Base-by-base conservation (phyloP, 225 moss, liverwort and hornwort genomes). In the Pseudisothecium myosuroides region DNA sequence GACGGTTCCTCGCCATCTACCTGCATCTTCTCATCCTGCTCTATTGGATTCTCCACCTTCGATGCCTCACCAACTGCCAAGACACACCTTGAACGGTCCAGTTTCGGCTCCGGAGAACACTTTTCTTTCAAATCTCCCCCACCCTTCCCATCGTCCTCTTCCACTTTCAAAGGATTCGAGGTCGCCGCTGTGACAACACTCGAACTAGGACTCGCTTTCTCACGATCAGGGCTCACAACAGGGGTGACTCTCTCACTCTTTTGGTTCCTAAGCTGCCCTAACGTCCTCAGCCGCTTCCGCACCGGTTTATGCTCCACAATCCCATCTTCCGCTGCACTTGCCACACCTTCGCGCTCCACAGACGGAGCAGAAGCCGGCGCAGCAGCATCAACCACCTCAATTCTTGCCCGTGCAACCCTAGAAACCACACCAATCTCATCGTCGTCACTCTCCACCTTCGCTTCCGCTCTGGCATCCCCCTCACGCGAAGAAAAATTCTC, bases 271-370 rank as follows among this genome's bases (percentile, higher is more conserved):
- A 98, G 93, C 90, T 98, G 96, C 86, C 96, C 96, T 74, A 98
- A 92, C 12, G 98, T 98, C 72, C 96, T 93, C 83, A 98, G 92
- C 85, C 98, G 95, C 91, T 96, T 96, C 16, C 95, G 98, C 62
- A 94, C 90, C 76, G 94, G 93, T 49, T 94, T 95, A 29, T 55
- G 83, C 58, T 88, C 39, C 37, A n/a, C 86, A 41, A 89, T 22
- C 60, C 20, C 78, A 54, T 89, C 85, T 39, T 88, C 89, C 55
- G 37, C 63, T 49, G 22, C 89, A 65, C 32, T 82, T 5, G 52
- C 60, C 21, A 63, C 60, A 31, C 73, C 59, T 59, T 81, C 90
- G 24, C 60, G 50, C 49, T 76, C 88, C 64, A 15, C 76, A 73
- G 88, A 56, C 24, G 6, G 24, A 73, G 65, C 87, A 22, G 12